Evolutionary conservation across 208 protist species (phyloP).

Genomic region (Crithidia sp.): DNA sequence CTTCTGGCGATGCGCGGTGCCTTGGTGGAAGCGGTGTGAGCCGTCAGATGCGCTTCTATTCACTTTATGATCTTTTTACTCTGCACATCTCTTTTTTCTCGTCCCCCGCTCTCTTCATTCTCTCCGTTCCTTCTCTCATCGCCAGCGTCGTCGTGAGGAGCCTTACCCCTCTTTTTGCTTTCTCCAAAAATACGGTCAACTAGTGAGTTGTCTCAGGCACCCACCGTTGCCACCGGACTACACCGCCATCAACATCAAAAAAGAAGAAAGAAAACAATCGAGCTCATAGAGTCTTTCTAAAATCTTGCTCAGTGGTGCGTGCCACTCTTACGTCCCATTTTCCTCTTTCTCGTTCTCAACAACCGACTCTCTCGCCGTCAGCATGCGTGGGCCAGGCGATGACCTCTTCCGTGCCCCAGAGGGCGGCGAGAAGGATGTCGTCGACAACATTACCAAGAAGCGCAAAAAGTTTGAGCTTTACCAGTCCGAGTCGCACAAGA

Average conservation of each 20-base stretch:
- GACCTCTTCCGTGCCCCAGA: conserved; percentile 34
- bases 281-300: no score
- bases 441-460: conserved; percentile 49
- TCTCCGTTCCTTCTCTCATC: conserved; percentile 5
- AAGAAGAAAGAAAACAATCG: no score
- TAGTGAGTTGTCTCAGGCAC: no score
- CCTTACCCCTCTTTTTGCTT: conserved; percentile 1
- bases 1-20: no score
- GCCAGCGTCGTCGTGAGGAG: neutral
- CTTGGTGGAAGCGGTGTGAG: no score
- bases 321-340: neutral
- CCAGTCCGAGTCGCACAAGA: conserved; percentile 81
- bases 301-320: neutral
- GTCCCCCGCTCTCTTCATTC: neutral
- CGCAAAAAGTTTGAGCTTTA: conserved; percentile 75
- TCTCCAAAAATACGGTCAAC: neutral
- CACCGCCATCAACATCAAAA: no score
- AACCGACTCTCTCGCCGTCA: neutral
- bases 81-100: neutral
- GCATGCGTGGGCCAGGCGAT: conserved; percentile 31
- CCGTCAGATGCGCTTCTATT: no score
- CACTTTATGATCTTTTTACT: no score
- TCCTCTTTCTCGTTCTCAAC: neutral
- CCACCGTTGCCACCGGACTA: no score
- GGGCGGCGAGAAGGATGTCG: conserved; percentile 35